Conservation (phyloP, 192 early-diverging fungal genomes). For the Linnemannia zychae region DNA sequence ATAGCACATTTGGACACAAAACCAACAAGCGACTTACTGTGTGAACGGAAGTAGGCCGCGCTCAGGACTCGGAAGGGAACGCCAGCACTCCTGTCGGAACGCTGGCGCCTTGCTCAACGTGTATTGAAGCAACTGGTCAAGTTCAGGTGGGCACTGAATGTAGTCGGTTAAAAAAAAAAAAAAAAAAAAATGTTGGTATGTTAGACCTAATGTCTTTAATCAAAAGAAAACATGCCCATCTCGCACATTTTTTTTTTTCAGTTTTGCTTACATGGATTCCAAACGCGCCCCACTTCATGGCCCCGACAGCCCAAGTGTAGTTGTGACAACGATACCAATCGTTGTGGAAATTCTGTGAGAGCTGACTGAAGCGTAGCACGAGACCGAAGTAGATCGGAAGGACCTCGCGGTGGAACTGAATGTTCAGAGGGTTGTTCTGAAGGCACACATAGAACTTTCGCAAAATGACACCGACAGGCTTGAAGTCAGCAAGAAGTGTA, state of each 20-base stretch:
- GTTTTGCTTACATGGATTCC: slow-evolving; percentile 31
- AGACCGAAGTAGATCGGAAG: slow-evolving; percentile 55
- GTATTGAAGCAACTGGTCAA: slow-evolving; percentile 35
- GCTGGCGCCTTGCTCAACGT: not conserved
- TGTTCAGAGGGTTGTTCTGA: slow-evolving; percentile 31
- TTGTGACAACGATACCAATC: slow-evolving; percentile 50
- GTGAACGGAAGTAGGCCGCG: slow-evolving; percentile 18
- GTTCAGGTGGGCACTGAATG: slow-evolving; percentile 37
- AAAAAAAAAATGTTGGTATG: not conserved
- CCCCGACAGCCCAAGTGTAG: slow-evolving; percentile 46
- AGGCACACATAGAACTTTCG: slow-evolving; percentile 46
- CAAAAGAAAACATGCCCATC: not conserved
- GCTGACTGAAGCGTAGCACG: slow-evolving; percentile 27
- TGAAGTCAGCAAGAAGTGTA: slow-evolving; percentile 14
- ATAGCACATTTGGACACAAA: not conserved
- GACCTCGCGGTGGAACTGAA: slow-evolving; percentile 45
- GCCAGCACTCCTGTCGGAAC: slow-evolving; percentile 42
- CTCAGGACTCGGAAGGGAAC: slow-evolving; percentile 17
- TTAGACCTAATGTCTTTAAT: not conserved
- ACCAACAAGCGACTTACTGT: slow-evolving; percentile 10
- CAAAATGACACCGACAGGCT: slow-evolving; percentile 9
- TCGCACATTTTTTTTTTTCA: no score
- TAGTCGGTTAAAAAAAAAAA: not conserved
- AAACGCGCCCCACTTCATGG: slow-evolving; percentile 57
- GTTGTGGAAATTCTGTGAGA: slow-evolving; percentile 2